Percentiles rank a stretch among this genome's conserved stretches.
These are phyloP conservation scores for Mycoemilia scoparia DNA, from an alignment of 192 early-diverging fungal species.

Conservation along the genomic window DNA sequence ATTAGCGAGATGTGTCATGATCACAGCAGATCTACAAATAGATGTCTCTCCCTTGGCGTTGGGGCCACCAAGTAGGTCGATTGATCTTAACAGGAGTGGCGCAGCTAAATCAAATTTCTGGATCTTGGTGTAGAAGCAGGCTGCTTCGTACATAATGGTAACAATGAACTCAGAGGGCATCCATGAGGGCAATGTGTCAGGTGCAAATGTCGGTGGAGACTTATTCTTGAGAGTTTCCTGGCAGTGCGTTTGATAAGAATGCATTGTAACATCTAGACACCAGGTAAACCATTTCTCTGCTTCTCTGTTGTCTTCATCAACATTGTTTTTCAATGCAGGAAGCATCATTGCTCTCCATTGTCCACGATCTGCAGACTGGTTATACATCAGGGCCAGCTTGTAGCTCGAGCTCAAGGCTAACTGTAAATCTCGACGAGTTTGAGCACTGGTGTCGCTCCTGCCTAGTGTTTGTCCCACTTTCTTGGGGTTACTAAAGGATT, in stretches of 20 bases:
- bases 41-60: slow-evolving; percentile 11
- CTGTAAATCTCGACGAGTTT: too few relatives aligned
- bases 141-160: slow-evolving; percentile 28
- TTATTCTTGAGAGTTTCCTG: slow-evolving; percentile 10
- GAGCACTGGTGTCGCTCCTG: too few relatives aligned
- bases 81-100: slow-evolving; percentile 24
- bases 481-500: slow-evolving; percentile 14
- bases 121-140: slow-evolving; percentile 15
- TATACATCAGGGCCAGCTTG: too few relatives aligned
- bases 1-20: slow-evolving; percentile 30
- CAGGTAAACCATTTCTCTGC: slow-evolving; percentile 30
- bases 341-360: too few relatives aligned
- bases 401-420: too few relatives aligned
- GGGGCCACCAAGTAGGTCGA: slow-evolving; percentile 21
- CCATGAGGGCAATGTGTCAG: slow-evolving; percentile 15
- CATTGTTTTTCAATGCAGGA: too few relatives aligned
- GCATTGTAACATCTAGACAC: slow-evolving; percentile 26
- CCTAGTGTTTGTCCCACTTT: slow-evolving; percentile 13
- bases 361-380: too few relatives aligned
- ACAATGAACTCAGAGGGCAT: slow-evolving; percentile 20
- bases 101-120: slow-evolving; percentile 13
- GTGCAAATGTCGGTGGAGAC: slow-evolving; percentile 26
- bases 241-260: slow-evolving; percentile 25
- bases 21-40: slow-evolving; percentile 18
- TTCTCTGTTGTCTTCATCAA: too few relatives aligned